Evolutionary conservation across 2,329 filamentous ascomycete genomes (phyloP).

Genomic region (Fusarium phyllophilum): DNA sequence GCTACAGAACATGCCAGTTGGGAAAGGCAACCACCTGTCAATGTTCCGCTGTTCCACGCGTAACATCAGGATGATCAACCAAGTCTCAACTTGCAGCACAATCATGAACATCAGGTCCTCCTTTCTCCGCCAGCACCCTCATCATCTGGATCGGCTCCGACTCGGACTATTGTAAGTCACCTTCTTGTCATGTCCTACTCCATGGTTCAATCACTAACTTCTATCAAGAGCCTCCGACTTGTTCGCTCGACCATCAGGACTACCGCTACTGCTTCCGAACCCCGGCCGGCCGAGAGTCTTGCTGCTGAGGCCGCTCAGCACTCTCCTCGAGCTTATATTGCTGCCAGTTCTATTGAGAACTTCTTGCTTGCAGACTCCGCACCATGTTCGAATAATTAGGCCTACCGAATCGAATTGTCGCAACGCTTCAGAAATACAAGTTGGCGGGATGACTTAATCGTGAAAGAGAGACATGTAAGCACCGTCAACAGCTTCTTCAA

Average conservation of each 20-base stretch:
- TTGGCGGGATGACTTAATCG: too few species aligned
- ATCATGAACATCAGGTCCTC: not conserved
- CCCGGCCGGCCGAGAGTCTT: not conserved
- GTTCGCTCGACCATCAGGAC: not conserved
- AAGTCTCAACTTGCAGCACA: not conserved
- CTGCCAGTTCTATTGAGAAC: rapidly evolving
- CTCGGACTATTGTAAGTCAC: not conserved
- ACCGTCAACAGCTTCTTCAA: too few species aligned
- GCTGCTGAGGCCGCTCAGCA: not conserved
- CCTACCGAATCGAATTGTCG: slow-evolving; percentile 27
- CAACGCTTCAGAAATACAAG: slow-evolving; percentile 35
- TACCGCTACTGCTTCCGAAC: not conserved
- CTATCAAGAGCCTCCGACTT: not conserved
- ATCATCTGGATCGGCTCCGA: too few species aligned
- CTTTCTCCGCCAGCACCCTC: not conserved
- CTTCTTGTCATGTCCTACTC: too few species aligned
- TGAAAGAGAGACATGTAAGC: too few species aligned
- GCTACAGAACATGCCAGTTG: too few species aligned
- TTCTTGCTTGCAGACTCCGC: not conserved
- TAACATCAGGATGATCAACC: not conserved
- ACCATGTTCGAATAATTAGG: not conserved
- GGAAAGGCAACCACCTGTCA: not conserved
- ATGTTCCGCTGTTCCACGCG: not conserved
- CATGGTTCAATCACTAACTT: not conserved
- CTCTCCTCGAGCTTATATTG: not conserved